Base-by-base conservation (phyloP, 306 rosid genomes). In the Arachis stenosperma region DNA sequence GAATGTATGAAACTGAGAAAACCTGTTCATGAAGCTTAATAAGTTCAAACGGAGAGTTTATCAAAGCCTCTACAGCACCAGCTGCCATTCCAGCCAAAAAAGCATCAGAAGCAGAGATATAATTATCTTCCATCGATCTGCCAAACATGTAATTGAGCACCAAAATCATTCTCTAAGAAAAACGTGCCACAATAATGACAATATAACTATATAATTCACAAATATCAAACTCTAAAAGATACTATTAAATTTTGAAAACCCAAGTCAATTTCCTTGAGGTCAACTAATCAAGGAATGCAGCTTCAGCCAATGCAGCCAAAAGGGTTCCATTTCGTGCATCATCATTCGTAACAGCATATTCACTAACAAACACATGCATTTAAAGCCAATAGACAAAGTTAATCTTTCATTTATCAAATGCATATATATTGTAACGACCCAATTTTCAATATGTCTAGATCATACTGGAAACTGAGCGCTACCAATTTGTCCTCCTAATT, bases 1-100 rank as follows among this genome's bases (percentile, higher is more conserved):
- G 87, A 72, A 83, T 36, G 37, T 43, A 79, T 56, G 88, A 81
- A 74, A 90, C 99, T 59, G 95, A 61, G 14, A 82, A 29, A 75
- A 87, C 95, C 83, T 94, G 99, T 47, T 78, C 84, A 74, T 96
- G 96, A 75, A 94, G 86, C 82, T 91, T 94, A 59, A 89, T 75
- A 61, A 91, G 83, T 80, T 94, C 99, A 75, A 91, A 87, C 10
- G 97, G 99, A 78, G 96, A 86, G 83, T 85, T 82, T 76, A 89
- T 55, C 7, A 94, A 61, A 47, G 96, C 73, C 84, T 94, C 97
- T 17, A 64, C 63, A 9, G 82, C 88, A 64, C 99, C 99, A 74
- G 96, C 88, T 65, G 52, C 83, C 72, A 91, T 76, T 43, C 99
- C 97, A 9, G 93, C 91, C 85, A 87, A 66, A 70, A 94, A 78